These are phyloP conservation scores for Amphirosellinia nigrospora DNA, from an alignment of 495 filamentous ascomycete genomes.

Conservation along the genomic window DNA sequence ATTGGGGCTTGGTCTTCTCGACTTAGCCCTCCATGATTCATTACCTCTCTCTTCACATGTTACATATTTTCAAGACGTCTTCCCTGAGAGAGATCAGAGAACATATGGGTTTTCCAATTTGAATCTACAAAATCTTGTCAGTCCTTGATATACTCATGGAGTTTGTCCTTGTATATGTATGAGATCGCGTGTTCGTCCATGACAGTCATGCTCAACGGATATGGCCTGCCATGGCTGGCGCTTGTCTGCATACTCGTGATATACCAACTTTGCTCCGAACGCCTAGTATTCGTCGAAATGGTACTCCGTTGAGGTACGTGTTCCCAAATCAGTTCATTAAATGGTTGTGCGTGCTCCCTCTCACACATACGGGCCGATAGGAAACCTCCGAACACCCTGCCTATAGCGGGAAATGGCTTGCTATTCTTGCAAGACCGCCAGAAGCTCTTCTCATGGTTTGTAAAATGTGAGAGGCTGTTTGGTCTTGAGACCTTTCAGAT, in stretches of 20 bases:
- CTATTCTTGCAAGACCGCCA: constrained; percentile 62
- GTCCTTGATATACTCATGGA: background rate
- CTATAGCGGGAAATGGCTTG: constrained; percentile 63
- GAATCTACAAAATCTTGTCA: background rate
- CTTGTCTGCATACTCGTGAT: background rate
- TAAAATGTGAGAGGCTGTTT: constrained; percentile 57
- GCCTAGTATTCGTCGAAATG: constrained; percentile 44
- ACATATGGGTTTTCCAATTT: background rate
- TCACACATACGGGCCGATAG: constrained; percentile 32
- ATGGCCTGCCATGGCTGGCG: constrained; percentile 14
- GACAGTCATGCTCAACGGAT: background rate
- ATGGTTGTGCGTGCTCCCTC: background rate
- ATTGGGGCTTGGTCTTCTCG: background rate
- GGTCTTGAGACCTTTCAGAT: constrained; percentile 63
- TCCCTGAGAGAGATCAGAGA: background rate
- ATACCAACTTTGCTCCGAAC: constrained; percentile 35
- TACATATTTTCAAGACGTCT: background rate
- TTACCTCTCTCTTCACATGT: background rate
- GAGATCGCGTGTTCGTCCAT: background rate
- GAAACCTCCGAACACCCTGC: constrained; percentile 61
- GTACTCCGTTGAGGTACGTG: constrained; percentile 41
- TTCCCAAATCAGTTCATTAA: background rate
- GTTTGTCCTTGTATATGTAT: background rate
- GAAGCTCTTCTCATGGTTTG: constrained; percentile 65
- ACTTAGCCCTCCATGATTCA: constrained; percentile 15